Evolutionary conservation across 2,329 filamentous ascomycete species (phyloP), one percentile per base, ranked within the genome.

Genomic region (Sporothrix luriei): DNA sequence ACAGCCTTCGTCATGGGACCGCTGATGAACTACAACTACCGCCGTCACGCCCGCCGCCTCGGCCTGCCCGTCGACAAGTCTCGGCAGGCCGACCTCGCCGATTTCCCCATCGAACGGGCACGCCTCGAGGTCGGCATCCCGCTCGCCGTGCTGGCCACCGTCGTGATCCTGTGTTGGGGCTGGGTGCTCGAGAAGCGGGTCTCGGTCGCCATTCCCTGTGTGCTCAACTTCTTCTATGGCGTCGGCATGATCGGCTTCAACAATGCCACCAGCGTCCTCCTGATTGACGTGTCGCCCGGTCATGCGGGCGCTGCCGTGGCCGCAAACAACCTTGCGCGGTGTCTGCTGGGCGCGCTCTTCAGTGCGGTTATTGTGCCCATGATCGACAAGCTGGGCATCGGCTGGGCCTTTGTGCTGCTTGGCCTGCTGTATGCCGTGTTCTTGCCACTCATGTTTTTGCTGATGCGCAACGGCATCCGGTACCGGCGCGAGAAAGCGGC

Each of bases 11-110:
- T 81, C 3, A 79, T 80, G 3, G 88, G 90, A 0, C 82, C 82
- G 1, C 73, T 87, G 1, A 83, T 91, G 46, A 90, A 92, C 76
- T 84, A 84, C 79, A 92, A 91, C 76, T 93, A 88, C 76, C 82
- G 84, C 1, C 85, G 89, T 1, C 83, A 90, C 70, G 88, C 89
- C 13, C 76, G 78, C 13, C 80, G 78, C 7, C 77, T 87, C 0
- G 85, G 85, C 7, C 78, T 90, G 14, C 75, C 81, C 0, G 82
- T 89, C 68, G 83, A 84, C 69, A 83, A 82, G 73, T 84, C 81
- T 64, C 84, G 84, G 13, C 84, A 84, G 72, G 79, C 81, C 33
- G 82, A 86, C 70, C 77, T 87, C 14, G 73, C 78, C 0, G 72
- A 77, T 0, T 86, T 87, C 48, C 84, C 85, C 0, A 82, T 87